Base-by-base conservation (phyloP, 306 rosid species). In the Rosa multiflora region DNA sequence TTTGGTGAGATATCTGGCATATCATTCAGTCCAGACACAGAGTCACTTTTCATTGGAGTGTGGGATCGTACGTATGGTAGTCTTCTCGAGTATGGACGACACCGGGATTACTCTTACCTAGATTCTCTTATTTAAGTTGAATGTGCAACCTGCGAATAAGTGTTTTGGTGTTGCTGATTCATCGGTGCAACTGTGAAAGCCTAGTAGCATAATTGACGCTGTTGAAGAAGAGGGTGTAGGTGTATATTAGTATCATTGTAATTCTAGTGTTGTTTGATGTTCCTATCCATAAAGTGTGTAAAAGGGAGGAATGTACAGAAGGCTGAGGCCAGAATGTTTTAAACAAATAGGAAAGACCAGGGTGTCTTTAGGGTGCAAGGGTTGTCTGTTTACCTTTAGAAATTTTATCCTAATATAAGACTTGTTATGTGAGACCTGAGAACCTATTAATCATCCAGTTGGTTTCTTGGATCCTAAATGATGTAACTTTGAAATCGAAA, bases 11-110 rank as follows among this genome's bases (percentile, higher is more conserved):
- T 93, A 80, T 89, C 98, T 26, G 97, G 98, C 59, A 83, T 93
- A 74, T 91, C 98, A n/a, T 91, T 93, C 86, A 93, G 98, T 87
- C 98, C 98, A 0, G 98, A 93, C 82, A 88, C 98, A 0, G 97
- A 93, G 78, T 89, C 97, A 0, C 97, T 93, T 46, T 93, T 93
- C 63, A 76, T 93, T 0, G 98, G 98, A 44, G 92, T 89, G 37
- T 91, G 93, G 94, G 94, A 93, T 84, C 98, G 93, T 61, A 91
- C 93, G 18, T 91, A 91, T 51, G 94, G 98, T 79, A 89, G 98
- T 83, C 97, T 93, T 61, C 92, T 93, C 11, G 97, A 93, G 89
- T 90, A 84, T 79, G 90, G 88, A 8, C 86, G 98, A 32, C 78
- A 77, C 61, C 82, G 93, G 82, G 82, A 87, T 72, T 91, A 86